phyloP scores from a whole-genome alignment of 495 filamentous ascomycete genomes.

The Amphirosellinia nigrospora region DNA sequence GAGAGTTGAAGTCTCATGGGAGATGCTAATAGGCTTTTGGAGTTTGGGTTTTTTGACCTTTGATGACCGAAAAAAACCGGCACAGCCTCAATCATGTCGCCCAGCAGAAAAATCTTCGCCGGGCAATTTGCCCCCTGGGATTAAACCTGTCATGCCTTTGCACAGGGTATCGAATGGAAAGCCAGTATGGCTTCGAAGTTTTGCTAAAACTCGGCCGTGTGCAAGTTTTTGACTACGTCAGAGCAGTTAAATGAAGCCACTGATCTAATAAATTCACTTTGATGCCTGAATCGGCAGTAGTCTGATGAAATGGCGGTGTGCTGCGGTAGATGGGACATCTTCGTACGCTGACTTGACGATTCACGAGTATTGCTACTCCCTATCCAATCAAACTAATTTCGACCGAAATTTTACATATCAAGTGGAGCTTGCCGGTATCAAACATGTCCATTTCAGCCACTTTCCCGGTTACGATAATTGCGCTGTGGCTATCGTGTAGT shows the following conservation, averaged over 20 bases:
- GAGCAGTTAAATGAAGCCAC: constrained; percentile 1
- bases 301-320: constrained; percentile 4
- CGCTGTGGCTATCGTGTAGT: not conserved
- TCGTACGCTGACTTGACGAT: not conserved
- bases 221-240: not conserved
- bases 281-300: not conserved
- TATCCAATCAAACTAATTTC: not conserved
- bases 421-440: not conserved
- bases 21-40: not conserved
- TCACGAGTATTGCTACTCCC: not conserved
- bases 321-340: not conserved
- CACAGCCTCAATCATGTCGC: not conserved
- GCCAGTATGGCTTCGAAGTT: not conserved
- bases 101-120: not conserved
- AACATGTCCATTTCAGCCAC: not conserved
- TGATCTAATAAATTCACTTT: not conserved
- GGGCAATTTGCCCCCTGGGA: constrained; percentile 9
- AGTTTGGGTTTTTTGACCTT: not conserved
- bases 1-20: not conserved
- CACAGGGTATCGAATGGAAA: not conserved
- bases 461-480: not conserved
- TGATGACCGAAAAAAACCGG: not conserved
- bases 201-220: not conserved
- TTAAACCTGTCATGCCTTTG: not conserved
- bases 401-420: not conserved